Evolutionary conservation across 1,284 basidiomycete genomes (phyloP).

Genomic region (Fomitopsis betulina): DNA sequence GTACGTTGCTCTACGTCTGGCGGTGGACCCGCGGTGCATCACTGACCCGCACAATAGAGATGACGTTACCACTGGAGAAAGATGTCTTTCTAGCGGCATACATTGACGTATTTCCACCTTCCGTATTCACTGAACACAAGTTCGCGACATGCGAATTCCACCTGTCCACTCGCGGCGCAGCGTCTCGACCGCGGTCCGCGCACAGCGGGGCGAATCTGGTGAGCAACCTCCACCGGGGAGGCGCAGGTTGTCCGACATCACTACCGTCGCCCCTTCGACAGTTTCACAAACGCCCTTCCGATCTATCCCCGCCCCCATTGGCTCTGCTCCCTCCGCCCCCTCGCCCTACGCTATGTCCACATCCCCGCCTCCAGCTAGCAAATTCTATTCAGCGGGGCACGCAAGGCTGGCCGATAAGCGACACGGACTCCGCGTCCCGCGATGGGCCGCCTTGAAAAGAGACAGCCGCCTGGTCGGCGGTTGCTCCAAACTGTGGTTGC

Average conservation of each 20-base stretch:
- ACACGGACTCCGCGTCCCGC: slow-evolving; percentile 14
- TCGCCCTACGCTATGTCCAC: background rate
- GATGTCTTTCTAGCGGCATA: background rate
- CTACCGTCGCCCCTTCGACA: background rate
- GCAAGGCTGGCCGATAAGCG: background rate
- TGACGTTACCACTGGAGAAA: background rate
- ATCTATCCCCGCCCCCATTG: background rate
- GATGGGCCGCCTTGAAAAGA: slow-evolving; percentile 16
- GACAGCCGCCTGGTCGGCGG: background rate
- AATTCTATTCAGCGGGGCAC: background rate
- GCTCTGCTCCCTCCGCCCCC: slow-evolving; percentile 3
- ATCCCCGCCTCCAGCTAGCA: background rate
- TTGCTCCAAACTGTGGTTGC: background rate
- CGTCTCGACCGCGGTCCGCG: background rate
- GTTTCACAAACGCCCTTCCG: background rate
- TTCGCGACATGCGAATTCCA: background rate
- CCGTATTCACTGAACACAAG: background rate
- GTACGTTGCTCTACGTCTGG: background rate
- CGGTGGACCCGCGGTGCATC: background rate
- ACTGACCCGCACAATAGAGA: background rate
- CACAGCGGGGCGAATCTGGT: background rate
- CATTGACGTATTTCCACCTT: background rate
- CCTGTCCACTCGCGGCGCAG: background rate
- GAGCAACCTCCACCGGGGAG: background rate
- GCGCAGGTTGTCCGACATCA: background rate